Conservation (phyloP, 441 rosid species). For the Gossypium gossypioides region DNA sequence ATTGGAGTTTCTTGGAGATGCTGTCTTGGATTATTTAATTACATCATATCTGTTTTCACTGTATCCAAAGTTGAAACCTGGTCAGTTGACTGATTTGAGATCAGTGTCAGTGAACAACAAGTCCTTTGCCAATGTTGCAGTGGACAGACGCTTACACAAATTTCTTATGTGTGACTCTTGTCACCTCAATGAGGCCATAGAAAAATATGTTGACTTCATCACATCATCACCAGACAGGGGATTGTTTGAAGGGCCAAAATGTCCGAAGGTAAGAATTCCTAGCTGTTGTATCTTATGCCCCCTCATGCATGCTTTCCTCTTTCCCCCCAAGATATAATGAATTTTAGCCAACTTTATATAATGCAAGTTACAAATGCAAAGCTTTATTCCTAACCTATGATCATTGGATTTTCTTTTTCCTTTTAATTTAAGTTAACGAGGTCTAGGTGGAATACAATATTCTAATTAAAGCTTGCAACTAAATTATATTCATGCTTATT, state of each 20-base stretch:
- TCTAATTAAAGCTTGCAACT: neutral
- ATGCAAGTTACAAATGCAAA: neutral
- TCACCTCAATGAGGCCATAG: constrained; percentile 46
- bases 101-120: constrained; percentile 71
- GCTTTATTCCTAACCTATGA: neutral
- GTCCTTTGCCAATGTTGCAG: constrained; percentile 73
- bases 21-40: constrained; percentile 87
- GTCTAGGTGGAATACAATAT: neutral
- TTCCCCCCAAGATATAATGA: neutral
- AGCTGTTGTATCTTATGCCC: neutral
- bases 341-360: neutral
- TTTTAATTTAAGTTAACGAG: neutral
- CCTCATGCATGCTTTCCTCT: neutral
- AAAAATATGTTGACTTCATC: constrained; percentile 44
- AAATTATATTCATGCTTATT: neutral
- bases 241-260: constrained; percentile 54
- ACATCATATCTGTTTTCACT: constrained; percentile 73
- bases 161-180: constrained; percentile 59
- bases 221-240: constrained; percentile 27
- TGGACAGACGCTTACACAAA: constrained; percentile 46
- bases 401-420: neutral
- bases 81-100: constrained; percentile 88
- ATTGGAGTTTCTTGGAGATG: constrained; percentile 98
- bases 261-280: constrained; percentile 62
- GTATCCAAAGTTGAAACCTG: constrained; percentile 85